A percentile compares a stretch with the other conserved stretches of the same genome.
phyloP scores from a whole-genome alignment of 139 green algal species.

The Deuterostichococcus epilithicus region DNA sequence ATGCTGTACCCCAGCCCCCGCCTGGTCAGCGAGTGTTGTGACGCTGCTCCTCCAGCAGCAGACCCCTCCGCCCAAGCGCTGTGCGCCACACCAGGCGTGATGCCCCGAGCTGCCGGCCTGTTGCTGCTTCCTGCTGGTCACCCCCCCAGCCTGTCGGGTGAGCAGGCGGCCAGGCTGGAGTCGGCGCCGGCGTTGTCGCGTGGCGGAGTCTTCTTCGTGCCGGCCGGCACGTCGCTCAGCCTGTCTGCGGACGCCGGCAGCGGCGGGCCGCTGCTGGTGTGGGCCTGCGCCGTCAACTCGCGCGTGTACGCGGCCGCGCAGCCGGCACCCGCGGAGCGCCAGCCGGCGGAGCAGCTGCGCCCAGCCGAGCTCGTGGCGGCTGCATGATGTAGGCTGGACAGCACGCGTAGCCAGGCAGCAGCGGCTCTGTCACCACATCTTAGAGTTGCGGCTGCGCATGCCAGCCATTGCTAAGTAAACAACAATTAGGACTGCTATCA shows the following conservation, averaged over 20 bases:
- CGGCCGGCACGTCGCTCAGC: slow-evolving; percentile 31
- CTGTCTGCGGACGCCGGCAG: slow-evolving; percentile 4
- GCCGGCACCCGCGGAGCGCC: not conserved
- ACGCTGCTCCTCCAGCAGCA: no score
- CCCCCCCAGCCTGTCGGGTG: not conserved
- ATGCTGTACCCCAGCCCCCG: not conserved
- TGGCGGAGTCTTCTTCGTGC: slow-evolving; percentile 49
- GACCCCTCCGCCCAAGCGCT: no score
- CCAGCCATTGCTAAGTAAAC: no score
- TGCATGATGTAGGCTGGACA: no score
- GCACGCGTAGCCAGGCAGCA: no score
- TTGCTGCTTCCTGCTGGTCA: not conserved
- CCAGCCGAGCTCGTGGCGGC: no score
- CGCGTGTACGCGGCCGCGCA: not conserved
- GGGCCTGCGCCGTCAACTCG: not conserved
- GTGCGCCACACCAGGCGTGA: no score
- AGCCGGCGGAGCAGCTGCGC: no score
- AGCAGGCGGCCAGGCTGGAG: not conserved
- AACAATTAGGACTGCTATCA: no score
- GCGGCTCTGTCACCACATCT: no score
- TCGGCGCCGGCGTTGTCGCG: not conserved
- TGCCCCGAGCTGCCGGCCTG: not conserved
- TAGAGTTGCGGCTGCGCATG: no score
- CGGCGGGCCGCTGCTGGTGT: not conserved
- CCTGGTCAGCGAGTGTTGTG: not conserved